Base-by-base conservation (phyloP, 441 rosid genomes). In the Theobroma grandiflorum region DNA sequence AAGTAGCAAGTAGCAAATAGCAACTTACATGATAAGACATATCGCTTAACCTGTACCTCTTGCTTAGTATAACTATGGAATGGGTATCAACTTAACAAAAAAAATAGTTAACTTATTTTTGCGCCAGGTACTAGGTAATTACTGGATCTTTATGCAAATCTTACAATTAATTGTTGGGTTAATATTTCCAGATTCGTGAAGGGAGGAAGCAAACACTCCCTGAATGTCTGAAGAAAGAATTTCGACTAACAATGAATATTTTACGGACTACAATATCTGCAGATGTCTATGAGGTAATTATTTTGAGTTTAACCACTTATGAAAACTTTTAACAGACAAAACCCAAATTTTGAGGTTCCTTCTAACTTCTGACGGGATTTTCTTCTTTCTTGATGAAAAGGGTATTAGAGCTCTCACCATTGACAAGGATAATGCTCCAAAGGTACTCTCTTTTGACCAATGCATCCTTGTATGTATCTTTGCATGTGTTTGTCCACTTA, bases 371-470 rank as follows among this genome's bases (percentile, higher is more conserved):
- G 66, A 59, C 68, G 18, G 70, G 31, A 10, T 55, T 62, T 75
- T 78, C 35, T 78, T 37, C 53, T 50, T 14, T 76, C 68, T 53
- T 57, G 14, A 20, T 49, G 79, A 67, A 72, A 79, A 96, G 98
- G 99, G 98, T 77, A 96, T 96, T 69, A 84, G 99, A 80, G 96
- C 99, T 80, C 83, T 90, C 70, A 90, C 94, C 86, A 88, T 96
- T 72, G 99, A 96, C 85, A 96, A 93, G 87, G 98, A 94, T 82
- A 96, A 91, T 82, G 80, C 96, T 79, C 99, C 97, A 31, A 96
- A 94, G 95, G 99, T 96, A 87, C 63, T 26, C 50, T 49, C 63
- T 37, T 16, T 26, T 37, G 77, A 74, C 64, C 40, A 14, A 72
- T 64, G 75, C 66, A 9, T 31, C 45, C 4, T 15, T 74, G 45